Evolutionary conservation across 1,139 yeast genomes (phyloP), one percentile per base, ranked within the genome.

Genomic region (Saccharomyces hybrid): DNA sequence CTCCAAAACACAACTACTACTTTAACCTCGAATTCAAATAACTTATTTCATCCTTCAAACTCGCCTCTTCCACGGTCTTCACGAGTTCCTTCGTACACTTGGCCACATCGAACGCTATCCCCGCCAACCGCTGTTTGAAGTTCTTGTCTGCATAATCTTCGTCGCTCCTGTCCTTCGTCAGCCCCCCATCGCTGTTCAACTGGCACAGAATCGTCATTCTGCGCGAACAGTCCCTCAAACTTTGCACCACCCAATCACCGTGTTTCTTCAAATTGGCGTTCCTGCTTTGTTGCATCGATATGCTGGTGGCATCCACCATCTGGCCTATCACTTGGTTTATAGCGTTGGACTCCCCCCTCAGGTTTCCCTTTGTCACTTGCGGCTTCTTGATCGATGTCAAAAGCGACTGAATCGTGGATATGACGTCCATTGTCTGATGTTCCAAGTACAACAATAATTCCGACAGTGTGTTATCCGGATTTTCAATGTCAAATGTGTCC

Each of bases 21-120:
- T 58, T 56, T 30, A 73, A 60, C 55, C 70, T 70, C 8, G 75
- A 68, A 59, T 74, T 73, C 59, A 75, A 63, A 56, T 68, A 73
- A 30, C 68, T 75, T 54, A 87, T 85, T 63, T 88, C 95, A 63
- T 85, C 91, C 64, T 86, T 86, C 64, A 90, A 75, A 67, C 93
- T 86, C 30, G 96, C 96, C 68, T 90, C 97, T 70, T 91, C 98
- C 5, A 91, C 97, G 1, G 96, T 87, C 74, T 90, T 91, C 41
- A 91, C 98, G 68, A 90, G 79, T 70, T 90, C 97, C 70, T 90
- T 90, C 11, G 97, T 90, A 69, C 95, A 86, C 70, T 90, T 88
- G 51, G 97, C 97, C 74, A 90, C 88, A 68, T 91, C 98, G 72
- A 88, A 91, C 16, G 96, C 89, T 59, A 89, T 86, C 1, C 97